Evolutionary conservation across 1,284 basidiomycete species (phyloP), one percentile per base, ranked within the genome.

Genomic region (Cryptococcus maquisensis): DNA sequence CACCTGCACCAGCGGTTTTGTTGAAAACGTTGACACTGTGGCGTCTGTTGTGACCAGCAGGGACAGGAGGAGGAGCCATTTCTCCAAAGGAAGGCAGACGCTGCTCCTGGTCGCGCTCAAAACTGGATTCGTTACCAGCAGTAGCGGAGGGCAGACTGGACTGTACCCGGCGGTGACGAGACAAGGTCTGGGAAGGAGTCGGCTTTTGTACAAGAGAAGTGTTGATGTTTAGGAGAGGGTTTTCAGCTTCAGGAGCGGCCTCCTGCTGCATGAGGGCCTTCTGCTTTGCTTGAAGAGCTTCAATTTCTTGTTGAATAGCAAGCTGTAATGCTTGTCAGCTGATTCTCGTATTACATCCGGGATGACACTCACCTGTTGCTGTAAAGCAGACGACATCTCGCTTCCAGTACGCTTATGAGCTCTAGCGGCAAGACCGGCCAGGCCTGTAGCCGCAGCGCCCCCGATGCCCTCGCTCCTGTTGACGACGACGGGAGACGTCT

Each of bases 1-100:
- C 57, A 8, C 69, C 67, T 5, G 54, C 47, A 4, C 68, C 68
- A 7, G 64, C 70, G 37, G 70, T 58, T 59, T 76, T 74, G 68
- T 73, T 75, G 62, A 73, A 67, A 40, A 95, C 90, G 66, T 95
- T 97, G 61, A 96, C 89, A 65, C 91, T 95, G 77, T 97, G 94
- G 60, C 95, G 83, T 53, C 95, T 83, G 46, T 88, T 88, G 72
- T 98, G 95, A 26, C 89, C 89, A 36, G 57, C 48, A 24, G 55
- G 59, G 21, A 63, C 52, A 41, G 64, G 66, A n/a, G 59, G 65
- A 45, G 63, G 66, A 4, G 57, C 59, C 62, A 70, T 65, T 38
- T 70, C 66, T 37, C 62, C 60, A 24, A 62, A 52, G 20, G 56
- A 57, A 38, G 62, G 57, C 23, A 56, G 23, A 49, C 51, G 51